These are phyloP conservation scores for Candida tibetensis DNA, from an alignment of 805 yeast species.

Conservation along the genomic window DNA sequence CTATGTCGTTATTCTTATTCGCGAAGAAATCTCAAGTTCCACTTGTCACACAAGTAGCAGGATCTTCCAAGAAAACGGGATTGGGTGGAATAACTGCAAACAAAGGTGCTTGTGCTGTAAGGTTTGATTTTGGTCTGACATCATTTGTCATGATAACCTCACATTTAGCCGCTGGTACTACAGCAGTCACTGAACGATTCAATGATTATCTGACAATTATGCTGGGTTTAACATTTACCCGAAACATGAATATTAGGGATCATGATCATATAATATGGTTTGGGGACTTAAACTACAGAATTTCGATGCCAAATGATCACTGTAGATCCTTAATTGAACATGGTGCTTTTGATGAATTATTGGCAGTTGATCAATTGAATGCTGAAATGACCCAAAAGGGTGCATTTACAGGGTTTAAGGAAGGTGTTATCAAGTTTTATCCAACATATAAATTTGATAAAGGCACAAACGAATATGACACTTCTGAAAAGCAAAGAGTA, in stretches of 20 bases:
- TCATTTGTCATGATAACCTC: slow-evolving; percentile 77
- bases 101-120: slow-evolving; percentile 93
- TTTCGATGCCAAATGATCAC: slow-evolving; percentile 65
- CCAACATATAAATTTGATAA: slow-evolving; percentile 96
- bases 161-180: slow-evolving; percentile 91
- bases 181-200: slow-evolving; percentile 78
- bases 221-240: slow-evolving; percentile 72
- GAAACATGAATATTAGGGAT: slow-evolving; percentile 70
- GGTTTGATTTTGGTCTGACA: slow-evolving; percentile 57
- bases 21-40: slow-evolving; percentile 50
- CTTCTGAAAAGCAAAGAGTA: slow-evolving; percentile 85
- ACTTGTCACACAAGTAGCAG: slow-evolving; percentile 77
- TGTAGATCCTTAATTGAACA: slow-evolving; percentile 54
- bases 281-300: slow-evolving; percentile 92
- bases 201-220: slow-evolving; percentile 76
- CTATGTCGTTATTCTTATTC: slow-evolving; percentile 62
- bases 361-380: slow-evolving; percentile 74
- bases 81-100: slow-evolving; percentile 96
- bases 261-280: slow-evolving; percentile 85
- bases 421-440: slow-evolving; percentile 71
- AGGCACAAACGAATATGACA: slow-evolving; percentile 77
- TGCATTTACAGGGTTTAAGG: slow-evolving; percentile 45
- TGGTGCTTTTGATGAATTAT: slow-evolving; percentile 49
- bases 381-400: slow-evolving; percentile 53
- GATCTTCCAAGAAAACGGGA: slow-evolving; percentile 94